These are phyloP conservation scores for Silene conica DNA, from an alignment of 148 eudicot genomes.

Conservation along the genomic window DNA sequence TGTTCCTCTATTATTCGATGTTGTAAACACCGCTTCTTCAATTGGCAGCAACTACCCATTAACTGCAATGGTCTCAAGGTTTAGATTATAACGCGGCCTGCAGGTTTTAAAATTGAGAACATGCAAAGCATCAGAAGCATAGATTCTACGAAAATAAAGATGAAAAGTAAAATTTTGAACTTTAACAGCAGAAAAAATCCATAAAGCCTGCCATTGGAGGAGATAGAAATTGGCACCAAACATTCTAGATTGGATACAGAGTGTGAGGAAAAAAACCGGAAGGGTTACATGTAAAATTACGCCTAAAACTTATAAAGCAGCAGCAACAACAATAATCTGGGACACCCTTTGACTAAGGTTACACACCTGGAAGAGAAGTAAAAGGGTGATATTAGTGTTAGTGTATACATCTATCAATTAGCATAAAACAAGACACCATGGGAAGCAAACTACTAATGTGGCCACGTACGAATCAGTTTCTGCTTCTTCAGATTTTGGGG, in stretches of 20 bases:
- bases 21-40: slow-evolving; percentile 62
- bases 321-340: neutral
- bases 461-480: slow-evolving; percentile 66
- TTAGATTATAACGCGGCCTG: slow-evolving; percentile 91
- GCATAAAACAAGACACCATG: slow-evolving; percentile 6
- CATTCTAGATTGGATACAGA: neutral
- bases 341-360: slow-evolving; percentile 28
- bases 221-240: neutral
- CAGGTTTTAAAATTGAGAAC: slow-evolving; percentile 18
- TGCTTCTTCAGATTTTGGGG: slow-evolving; percentile 48
- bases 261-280: too few relatives aligned
- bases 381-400: neutral
- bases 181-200: neutral
- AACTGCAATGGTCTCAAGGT: slow-evolving; percentile 73
- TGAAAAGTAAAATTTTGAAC: neutral
- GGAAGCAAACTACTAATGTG: neutral
- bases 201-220: neutral
- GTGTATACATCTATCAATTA: too few relatives aligned
- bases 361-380: slow-evolving; percentile 66
- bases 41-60: slow-evolving; percentile 75
- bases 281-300: neutral
- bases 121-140: slow-evolving; percentile 9
- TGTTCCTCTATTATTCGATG: slow-evolving; percentile 73
- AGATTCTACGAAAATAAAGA: neutral
- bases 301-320: neutral